These are phyloP conservation scores for Alternaria sp. DNA, from an alignment of 2,329 filamentous ascomycete species.

Conservation along the genomic window DNA sequence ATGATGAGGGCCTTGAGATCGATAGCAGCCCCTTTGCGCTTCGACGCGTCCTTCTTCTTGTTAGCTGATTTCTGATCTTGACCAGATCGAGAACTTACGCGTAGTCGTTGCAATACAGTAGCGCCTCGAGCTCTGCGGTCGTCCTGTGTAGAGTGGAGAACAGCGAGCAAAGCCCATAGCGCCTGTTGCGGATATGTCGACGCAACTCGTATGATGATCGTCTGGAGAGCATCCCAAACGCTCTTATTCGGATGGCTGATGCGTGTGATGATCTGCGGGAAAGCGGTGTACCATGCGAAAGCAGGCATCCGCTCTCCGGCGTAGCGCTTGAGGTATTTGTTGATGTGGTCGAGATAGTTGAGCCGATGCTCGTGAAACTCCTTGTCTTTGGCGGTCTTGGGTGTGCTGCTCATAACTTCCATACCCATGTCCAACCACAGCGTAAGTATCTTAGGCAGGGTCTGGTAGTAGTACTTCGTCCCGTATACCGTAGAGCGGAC, in stretches of 20 bases:
- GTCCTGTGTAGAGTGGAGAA: slow-evolving; percentile 79
- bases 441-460: slow-evolving; percentile 86
- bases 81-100: slow-evolving; percentile 28
- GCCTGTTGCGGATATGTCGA: slow-evolving; percentile 87
- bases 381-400: slow-evolving; percentile 34
- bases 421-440: slow-evolving; percentile 93
- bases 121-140: slow-evolving; percentile 67
- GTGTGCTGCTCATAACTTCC: slow-evolving; percentile 58
- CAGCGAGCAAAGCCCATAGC: slow-evolving; percentile 87
- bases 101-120: slow-evolving; percentile 51
- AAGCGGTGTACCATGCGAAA: slow-evolving; percentile 80
- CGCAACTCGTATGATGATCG: slow-evolving; percentile 87
- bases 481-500: slow-evolving; percentile 84
- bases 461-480: slow-evolving; percentile 96
- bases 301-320: slow-evolving; percentile 69
- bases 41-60: slow-evolving; percentile 57
- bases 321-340: slow-evolving; percentile 81
- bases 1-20: slow-evolving; percentile 76
- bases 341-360: slow-evolving; percentile 41
- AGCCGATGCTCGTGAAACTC: slow-evolving; percentile 40
- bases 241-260: slow-evolving; percentile 84
- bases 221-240: slow-evolving; percentile 77
- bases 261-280: slow-evolving; percentile 94
- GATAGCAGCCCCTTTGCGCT: slow-evolving; percentile 59
- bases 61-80: slow-evolving; percentile 36